A percentile compares a stretch with the other conserved stretches of the same genome.
phyloP scores from a whole-genome alignment of 257 asterid genomes.

The Solanum gandarillasii region DNA sequence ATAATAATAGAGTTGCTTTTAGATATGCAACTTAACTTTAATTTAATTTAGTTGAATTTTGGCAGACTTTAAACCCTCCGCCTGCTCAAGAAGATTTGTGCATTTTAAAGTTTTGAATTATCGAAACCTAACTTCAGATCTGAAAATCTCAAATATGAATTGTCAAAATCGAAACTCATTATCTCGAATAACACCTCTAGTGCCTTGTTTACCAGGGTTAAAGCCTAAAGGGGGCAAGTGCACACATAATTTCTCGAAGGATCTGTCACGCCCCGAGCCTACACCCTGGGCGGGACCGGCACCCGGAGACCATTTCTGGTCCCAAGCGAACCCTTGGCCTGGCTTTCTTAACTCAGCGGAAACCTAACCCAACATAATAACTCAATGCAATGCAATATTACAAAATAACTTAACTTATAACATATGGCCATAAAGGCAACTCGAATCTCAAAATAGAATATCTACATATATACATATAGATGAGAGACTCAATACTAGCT shows the following conservation, averaged over 20 bases:
- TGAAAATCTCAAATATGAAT: neutral
- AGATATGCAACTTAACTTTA: neutral
- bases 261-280: too few species aligned
- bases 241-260: neutral
- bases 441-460: too few species aligned
- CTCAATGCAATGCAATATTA: too few species aligned
- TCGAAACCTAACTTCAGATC: neutral
- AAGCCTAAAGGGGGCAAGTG: neutral
- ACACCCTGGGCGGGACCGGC: too few species aligned
- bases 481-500: too few species aligned
- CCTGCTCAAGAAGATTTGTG: neutral
- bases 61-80: neutral
- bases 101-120: neutral
- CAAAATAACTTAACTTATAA: too few species aligned
- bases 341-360: too few species aligned
- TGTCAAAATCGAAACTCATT: accelerated
- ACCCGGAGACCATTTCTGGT: too few species aligned
- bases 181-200: neutral
- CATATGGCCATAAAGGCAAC: too few species aligned
- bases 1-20: neutral
- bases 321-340: too few species aligned
- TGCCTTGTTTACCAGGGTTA: neutral
- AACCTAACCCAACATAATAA: too few species aligned
- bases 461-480: too few species aligned
- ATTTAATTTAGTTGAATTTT: neutral